Evolutionary conservation across 371 early-diverging fungal species (phyloP), one percentile per base, ranked within the genome.

Genomic region (Mortierella sp.): DNA sequence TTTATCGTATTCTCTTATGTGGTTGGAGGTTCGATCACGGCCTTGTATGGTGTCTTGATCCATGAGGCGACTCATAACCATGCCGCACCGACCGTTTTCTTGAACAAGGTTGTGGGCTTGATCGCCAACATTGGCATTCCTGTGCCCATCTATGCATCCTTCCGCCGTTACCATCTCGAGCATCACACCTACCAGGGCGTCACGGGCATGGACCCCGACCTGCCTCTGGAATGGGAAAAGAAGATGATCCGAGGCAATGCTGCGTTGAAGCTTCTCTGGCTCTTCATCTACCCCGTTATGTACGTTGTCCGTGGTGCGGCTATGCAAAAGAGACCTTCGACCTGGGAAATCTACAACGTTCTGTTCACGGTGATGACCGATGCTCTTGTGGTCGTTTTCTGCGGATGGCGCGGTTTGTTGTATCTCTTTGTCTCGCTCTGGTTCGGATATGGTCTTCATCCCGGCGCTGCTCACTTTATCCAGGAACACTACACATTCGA

Each of bases 121-220:
- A 66, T 96, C 12, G 93, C 93, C 73, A 98, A 98, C 85, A 86
- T 97, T 53, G 88, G 91, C 62, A 86, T 98, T 57, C 92, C 94
- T 1, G 89, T 93, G 16, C 95, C 95, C 14, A 89, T 95, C 44
- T 87, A 94, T 19, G 87, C 89, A 72, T 93, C 95, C 15, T 95
- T 95, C 85, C 92, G 96, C 65, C 91, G 97, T 6, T 97, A 97
- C 82, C 99, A 99, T 81, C 88, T 97, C 58, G 95, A 96, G 80
- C 99, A 99, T 82, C 99, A 99, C 84, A 91, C 94, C 16, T 97
- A 92, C 88, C 96, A 96, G 82, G 99, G 98, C 48, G 97, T 98
- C 16, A 89, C 91, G 21, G 98, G 95, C n/a, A 90, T 90, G 74
- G 98, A 99, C 74, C 95, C 97, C 52, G 99, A 99, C 76, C 88